Base-by-base conservation (phyloP, 768 basidiomycete genomes). In the Tricholomella constricta region DNA sequence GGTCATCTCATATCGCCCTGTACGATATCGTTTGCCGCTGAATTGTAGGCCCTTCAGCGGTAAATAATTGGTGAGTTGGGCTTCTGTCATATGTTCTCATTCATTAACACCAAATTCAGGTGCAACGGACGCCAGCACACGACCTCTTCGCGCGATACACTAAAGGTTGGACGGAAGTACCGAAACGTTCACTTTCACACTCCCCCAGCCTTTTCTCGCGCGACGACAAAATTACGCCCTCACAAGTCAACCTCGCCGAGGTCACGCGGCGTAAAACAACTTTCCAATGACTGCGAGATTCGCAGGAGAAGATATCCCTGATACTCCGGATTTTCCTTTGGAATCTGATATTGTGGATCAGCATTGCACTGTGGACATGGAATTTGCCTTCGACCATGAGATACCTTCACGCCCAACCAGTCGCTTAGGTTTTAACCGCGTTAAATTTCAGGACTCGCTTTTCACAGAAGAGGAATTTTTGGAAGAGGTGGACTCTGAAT, bases 351-450 rank as follows among this genome's bases (percentile, higher is more conserved):
- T 64, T 45, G 62, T 59, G 40, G 62, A 64, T 36, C 57, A 62
- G 38, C 55, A 54, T 38, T 51, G 44, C 31, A 45, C 49, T 26
- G 43, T 45, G 35, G 53, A 57, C 37, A 31, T 51, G 9, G 54
- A 32, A 25, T 43, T 41, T 32, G 8, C 31, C 17, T 34, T 43
- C 27, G 62, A 62, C 41, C 60, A 63, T 41, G 66, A 62, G 19
- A 60, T 69, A n/a, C 77, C 78, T 29, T 66, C 69, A 58, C 77
- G 79, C 27, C 78, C 80, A 45, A 68, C 71, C 25, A 84, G 78
- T 56, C 78, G 78, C 40, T 70, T 82, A 7, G 77, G 77, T 42
- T 80, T 80, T 57, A 75, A 74, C 62, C 52, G 61, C 47, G 27
- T 27, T 27, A 52, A 40, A 19, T 25, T 50, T 20, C 29, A 41